phyloP scores from a whole-genome alignment of 257 asterid genomes.

The Lycium ferocissimum region DNA sequence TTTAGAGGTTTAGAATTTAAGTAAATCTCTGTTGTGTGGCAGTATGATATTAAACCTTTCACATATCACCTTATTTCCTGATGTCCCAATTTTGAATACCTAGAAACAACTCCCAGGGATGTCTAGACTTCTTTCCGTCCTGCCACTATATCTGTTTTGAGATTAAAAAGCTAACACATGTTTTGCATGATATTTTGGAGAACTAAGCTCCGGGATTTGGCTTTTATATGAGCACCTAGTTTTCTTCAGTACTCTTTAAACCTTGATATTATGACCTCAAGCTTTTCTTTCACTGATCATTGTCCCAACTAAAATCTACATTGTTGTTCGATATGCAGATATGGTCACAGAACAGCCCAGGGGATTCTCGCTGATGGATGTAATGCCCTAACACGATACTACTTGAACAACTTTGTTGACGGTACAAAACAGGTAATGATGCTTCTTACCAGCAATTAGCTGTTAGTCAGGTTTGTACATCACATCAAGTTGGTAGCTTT shows the following conservation, averaged over 20 bases:
- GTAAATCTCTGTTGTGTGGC: neutral
- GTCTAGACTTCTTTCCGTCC: neutral
- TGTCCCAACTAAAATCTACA: neutral
- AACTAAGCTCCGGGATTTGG: neutral
- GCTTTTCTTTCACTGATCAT: neutral
- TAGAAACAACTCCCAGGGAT: neutral
- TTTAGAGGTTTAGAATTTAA: neutral
- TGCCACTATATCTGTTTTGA: neutral
- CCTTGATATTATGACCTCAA: conserved; percentile 2
- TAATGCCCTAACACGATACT: conserved; percentile 83
- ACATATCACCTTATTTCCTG: neutral
- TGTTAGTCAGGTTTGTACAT: neutral
- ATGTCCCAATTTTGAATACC: neutral
- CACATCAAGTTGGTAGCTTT: conserved; percentile 3
- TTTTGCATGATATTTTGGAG: neutral
- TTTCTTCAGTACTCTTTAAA: neutral
- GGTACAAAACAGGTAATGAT: conserved; percentile 88
- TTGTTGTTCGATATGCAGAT: conserved; percentile 51
- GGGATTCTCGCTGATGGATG: conserved; percentile 76
- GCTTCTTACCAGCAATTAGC: conserved; percentile 33
- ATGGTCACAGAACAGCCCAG: conserved; percentile 74
- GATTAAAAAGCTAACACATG: neutral
- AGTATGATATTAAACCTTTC: neutral
- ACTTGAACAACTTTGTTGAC: conserved; percentile 87
- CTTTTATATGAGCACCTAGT: neutral